A percentile compares a stretch with the other conserved stretches of the same genome.
These are phyloP conservation scores for Diaporthe sp. DNA, from an alignment of 2,329 filamentous ascomycete species.

Conservation along the genomic window DNA sequence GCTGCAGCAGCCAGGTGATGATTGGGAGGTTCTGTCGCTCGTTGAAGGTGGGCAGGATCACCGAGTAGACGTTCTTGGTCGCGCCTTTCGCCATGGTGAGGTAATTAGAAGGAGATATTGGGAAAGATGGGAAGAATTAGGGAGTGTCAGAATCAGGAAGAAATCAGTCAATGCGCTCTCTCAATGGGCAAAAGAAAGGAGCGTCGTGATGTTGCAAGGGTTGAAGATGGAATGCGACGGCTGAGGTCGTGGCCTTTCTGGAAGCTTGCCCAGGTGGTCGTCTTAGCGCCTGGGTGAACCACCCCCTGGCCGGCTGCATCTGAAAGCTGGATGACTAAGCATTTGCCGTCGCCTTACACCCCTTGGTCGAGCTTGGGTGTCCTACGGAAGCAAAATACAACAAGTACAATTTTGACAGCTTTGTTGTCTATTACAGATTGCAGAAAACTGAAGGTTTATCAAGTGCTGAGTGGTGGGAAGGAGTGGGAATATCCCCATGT, in stretches of 20 bases:
- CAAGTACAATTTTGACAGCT: not conserved
- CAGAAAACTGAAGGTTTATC: not conserved
- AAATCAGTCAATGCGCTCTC: slow-evolving; percentile 33
- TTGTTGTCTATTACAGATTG: not conserved
- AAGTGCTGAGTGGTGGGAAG: not conserved
- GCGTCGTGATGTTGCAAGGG: slow-evolving; percentile 33
- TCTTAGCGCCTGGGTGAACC: slow-evolving; percentile 17
- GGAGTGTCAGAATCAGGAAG: slow-evolving; percentile 41
- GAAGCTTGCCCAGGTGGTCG: slow-evolving; percentile 28
- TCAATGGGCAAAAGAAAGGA: slow-evolving; percentile 37
- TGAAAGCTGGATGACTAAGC: slow-evolving; percentile 20
- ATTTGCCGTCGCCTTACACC: not conserved
- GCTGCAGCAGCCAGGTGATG: slow-evolving; percentile 93
- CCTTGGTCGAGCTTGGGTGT: not conserved
- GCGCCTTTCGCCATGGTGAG: slow-evolving; percentile 61
- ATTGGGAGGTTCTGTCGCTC: slow-evolving; percentile 98
- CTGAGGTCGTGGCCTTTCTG: slow-evolving; percentile 36
- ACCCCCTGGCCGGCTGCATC: not conserved
- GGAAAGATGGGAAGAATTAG: slow-evolving; percentile 22
- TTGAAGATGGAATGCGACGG: slow-evolving; percentile 26
- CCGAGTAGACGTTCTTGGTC: slow-evolving; percentile 85
- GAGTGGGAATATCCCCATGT: not conserved
- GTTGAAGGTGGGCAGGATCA: slow-evolving; percentile 98
- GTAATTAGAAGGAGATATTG: slow-evolving; percentile 29
- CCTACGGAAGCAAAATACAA: not conserved